Evolutionary conservation across 108 stramenopile genomes (phyloP), one percentile per base, ranked within the genome.

Genomic region (Fragilaria crotonensis): DNA sequence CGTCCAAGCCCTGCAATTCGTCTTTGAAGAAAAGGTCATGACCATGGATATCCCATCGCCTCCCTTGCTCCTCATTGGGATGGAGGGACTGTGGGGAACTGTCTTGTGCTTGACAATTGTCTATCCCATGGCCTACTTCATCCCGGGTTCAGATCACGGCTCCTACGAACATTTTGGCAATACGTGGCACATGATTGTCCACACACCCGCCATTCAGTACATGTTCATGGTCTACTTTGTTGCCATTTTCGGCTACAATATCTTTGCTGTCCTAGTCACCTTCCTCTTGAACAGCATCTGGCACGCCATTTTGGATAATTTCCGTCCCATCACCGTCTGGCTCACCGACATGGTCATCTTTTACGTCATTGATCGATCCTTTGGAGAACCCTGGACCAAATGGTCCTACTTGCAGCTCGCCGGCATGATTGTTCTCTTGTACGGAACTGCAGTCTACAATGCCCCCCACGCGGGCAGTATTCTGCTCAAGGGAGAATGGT

Each of bases 241-340:
- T 51, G 67, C 90, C 3, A 95, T 96, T 52, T 94, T 95, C 65
- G 64, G 64, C 27, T 98, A 97, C 90, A 96, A 98, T 71, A 77
- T 94, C 48, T 81, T 96, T 53, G 94, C 95, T 18, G 90, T 98
- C 17, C 71, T 95, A 61, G 95, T 98, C 18, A 96, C 95, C 33
- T 94, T 88, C 56, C 60, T 84, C 71, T 75, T 96, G 50, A 89
- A 78, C 70, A 85, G 83, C 30, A 80, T 97, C 22, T 97, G 95
- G 95, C 96, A 97, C 74, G 96, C 95, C 31, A 97, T 97, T 65
- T 70, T 97, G 31, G 96, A 97, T 75, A 97, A 97, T 52, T 98
- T 96, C 70, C 83, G 94, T 33, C 95, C 95, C 9, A 91, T 95
- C 52, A 89, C 92, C 3, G 88, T 95, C 5, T 95, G 93, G 93